Conservation (phyloP, 139 green algal species). For the Mesotaenium endlicherianum region DNA sequence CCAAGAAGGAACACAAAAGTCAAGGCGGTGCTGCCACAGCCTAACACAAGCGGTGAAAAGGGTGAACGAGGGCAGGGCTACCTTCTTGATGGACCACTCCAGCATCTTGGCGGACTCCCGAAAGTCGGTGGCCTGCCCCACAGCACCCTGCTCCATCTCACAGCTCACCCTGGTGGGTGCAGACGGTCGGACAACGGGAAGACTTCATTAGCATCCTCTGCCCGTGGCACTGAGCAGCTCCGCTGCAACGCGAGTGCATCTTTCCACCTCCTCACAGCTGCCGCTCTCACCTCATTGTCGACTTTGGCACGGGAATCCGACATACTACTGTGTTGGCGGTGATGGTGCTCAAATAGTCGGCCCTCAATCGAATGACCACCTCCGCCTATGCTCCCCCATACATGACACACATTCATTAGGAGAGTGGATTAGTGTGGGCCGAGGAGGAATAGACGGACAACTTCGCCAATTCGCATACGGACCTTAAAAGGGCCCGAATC, state of each 20-base stretch:
- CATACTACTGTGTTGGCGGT: conserved; percentile 39
- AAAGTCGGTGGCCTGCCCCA: conserved; percentile 54
- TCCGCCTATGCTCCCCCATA: conserved; percentile 10
- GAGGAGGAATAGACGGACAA: neutral
- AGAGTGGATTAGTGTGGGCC: neutral
- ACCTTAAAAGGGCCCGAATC: conserved; percentile 54
- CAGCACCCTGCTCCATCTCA: conserved; percentile 23
- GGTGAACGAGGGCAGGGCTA: neutral
- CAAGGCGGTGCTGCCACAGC: neutral
- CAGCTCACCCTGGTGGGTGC: conserved; percentile 37
- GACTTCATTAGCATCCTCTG: too few species aligned
- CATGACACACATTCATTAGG: neutral
- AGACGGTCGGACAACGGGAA: too few species aligned
- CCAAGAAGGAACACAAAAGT: neutral
- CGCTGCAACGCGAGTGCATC: too few species aligned
- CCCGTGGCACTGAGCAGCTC: too few species aligned
- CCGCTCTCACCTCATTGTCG: conserved; percentile 22
- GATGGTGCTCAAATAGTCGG: conserved; percentile 45
- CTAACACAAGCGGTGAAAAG: neutral
- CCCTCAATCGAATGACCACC: conserved; percentile 52
- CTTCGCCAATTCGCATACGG: neutral
- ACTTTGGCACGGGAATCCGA: conserved; percentile 56
- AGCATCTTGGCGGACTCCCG: conserved; percentile 46
- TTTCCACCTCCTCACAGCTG: conserved; percentile 28
- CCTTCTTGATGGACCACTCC: conserved; percentile 57